Base-by-base conservation (phyloP, 495 filamentous ascomycete genomes). In the Alectoria sarmentosa region DNA sequence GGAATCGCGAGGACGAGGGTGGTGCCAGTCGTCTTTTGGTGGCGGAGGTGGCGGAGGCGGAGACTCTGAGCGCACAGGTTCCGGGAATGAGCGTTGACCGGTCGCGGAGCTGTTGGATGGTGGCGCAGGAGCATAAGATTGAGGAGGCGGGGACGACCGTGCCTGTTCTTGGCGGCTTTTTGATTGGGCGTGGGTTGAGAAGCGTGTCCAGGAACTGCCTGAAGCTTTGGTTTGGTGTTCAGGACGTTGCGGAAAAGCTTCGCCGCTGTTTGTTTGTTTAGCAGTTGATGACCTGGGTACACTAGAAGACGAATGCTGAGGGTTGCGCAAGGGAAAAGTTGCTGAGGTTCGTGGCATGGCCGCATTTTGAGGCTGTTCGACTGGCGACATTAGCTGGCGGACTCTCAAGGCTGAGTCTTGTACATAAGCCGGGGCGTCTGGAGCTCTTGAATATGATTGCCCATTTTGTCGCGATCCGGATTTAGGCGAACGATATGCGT, bases 41-140 rank as follows among this genome's bases (percentile, higher is more conserved):
- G 70, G 70, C 5, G 68, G 67, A 30, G 70, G 67, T 2, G 70
- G 70, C 30, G 70, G 70, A 17, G 66, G 65, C 21, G 70, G 70
- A 13, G 67, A 68, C 15, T 48, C 54, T 11, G 62, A 58, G 58
- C 67, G 69, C 41, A 36, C 36, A 34, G 52, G 30, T n/a, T 28
- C 28, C 19, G 61, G 48, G 36, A 37, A 44, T 14, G 37, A 39
- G 9, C 46, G 58, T 36, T 37, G 57, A 44, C 30, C 26, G 37
- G 34, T 42, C 26, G 57, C 58, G 26, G 58, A 46, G 21, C 15
- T 54, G 48, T 67, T 52, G 39, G 52, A 58, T 66, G 32, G 41
- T 42, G 54, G 63, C 26, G 48, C 61, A 58, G 63, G 39, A 26
- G 56, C 49, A 17, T n/a, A 26, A 42, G 46, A 13, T 58, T 54